These are phyloP conservation scores for Boechera stricta DNA, from an alignment of 345 rosid genomes.

Conservation along the genomic window DNA sequence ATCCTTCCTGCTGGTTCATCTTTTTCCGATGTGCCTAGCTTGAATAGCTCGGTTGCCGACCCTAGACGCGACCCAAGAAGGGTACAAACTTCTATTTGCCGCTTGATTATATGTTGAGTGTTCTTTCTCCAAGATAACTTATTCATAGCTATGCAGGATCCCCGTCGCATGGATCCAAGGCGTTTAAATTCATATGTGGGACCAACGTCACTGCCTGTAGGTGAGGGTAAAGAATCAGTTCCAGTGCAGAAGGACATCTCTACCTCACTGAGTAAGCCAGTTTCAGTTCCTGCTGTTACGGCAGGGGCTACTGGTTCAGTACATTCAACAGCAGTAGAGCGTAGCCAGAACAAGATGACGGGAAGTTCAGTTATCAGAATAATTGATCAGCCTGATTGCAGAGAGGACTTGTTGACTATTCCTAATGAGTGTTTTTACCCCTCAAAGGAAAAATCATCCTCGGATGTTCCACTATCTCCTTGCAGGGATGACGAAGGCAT, in stretches of 20 bases:
- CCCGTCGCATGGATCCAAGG: slow-evolving; percentile 97
- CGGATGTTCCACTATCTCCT: slow-evolving; percentile 60
- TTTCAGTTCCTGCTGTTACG: slow-evolving; percentile 45
- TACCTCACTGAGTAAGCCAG: slow-evolving; percentile 54
- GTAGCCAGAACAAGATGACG: slow-evolving; percentile 52
- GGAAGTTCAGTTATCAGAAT: slow-evolving; percentile 53
- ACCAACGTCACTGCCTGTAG: slow-evolving; percentile 48
- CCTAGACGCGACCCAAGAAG: slow-evolving; percentile 93
- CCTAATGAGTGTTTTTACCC: slow-evolving; percentile 51
- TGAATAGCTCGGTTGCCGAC: slow-evolving; percentile 59
- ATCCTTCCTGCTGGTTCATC: slow-evolving; percentile 48
- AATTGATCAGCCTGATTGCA: slow-evolving; percentile 51
- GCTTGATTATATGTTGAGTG: slow-evolving; percentile 29
- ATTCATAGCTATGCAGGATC: slow-evolving; percentile 70
- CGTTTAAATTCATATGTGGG: slow-evolving; percentile 58
- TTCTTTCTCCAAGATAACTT: slow-evolving; percentile 38
- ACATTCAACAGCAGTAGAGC: slow-evolving; percentile 45
- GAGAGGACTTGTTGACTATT: slow-evolving; percentile 55
- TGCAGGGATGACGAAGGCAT: slow-evolving; percentile 54
- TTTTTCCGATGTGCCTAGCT: slow-evolving; percentile 53
- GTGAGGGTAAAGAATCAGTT: slow-evolving; percentile 55
- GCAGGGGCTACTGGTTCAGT: slow-evolving; percentile 51
- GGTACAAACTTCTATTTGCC: slow-evolving; percentile 55
- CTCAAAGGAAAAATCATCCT: slow-evolving; percentile 54
- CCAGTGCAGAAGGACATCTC: slow-evolving; percentile 60